Evolutionary conservation across 139 green algal genomes (phyloP), one percentile per base, ranked within the genome.

Genomic region (Pseudopediastrum boryanum): DNA sequence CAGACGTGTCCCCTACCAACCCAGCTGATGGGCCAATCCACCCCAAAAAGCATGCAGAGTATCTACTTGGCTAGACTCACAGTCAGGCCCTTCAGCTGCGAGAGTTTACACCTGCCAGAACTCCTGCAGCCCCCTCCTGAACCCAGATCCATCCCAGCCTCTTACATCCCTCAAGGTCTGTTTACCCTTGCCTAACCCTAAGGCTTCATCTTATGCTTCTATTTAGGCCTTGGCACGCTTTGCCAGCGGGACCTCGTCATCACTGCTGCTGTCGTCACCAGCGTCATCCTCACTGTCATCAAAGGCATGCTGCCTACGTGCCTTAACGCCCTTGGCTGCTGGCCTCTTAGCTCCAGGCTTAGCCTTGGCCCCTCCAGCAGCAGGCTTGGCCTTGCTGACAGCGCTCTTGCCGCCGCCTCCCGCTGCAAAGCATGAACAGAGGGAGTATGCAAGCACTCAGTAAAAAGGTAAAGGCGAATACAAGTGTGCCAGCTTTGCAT

Each of bases 201-300:
- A n/a, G n/a, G n/a, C n/a, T n/a, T n/a, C n/a, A n/a, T n/a, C n/a
- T n/a, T n/a, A n/a, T n/a, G n/a, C n/a, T n/a, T n/a, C n/a, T n/a
- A n/a, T n/a, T 69, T 36, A 69, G 36, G 64, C 64, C 64, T 72
- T 72, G 61, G 16, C 39, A 2, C 76, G 76, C 64, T 74, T 35
- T 48, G 64, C 76, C n/a, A 82, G 51, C 12, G 76, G 76, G 51
- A 82, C 50, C 7, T 82, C 76, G 54, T 82, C 76, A 33, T 82
- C 76, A 38, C 64, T 76, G 64, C 64, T 76, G n/a, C n/a, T n/a
- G 64, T 43, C 42, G 39, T 70, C 63, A 1, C 25, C 71, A 6
- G 3, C 71, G 35, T 70, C 74, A 54, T 62, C 72, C 25, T 19
- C 59, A 23, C 36, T 42, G 0, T n/a, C 35, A 19, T 46, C 46